These are phyloP conservation scores for Piper longum DNA, from an alignment of 164 flowering plant genomes.

Conservation along the genomic window DNA sequence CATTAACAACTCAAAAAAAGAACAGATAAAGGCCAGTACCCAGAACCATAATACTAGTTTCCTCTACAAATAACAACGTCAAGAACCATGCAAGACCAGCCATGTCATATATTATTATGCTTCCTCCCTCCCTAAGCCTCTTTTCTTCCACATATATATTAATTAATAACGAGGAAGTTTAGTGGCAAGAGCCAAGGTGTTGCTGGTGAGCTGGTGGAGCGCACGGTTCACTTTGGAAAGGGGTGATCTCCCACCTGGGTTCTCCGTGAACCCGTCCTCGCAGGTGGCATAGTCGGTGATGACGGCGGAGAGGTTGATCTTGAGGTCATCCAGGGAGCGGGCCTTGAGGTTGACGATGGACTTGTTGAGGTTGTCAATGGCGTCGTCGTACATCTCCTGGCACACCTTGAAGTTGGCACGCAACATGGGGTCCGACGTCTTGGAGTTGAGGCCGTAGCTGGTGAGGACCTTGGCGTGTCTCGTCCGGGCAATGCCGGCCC, in stretches of 20 bases:
- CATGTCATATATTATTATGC: not conserved
- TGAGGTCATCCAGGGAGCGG: constrained; percentile 6
- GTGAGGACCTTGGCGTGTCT: not conserved
- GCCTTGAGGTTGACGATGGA: not conserved
- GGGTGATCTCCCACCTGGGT: constrained; percentile 2
- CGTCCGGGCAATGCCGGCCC: not conserved
- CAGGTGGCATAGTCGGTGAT: constrained; percentile 4
- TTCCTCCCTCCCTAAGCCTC: too few relatives aligned
- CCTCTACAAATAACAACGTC: too few relatives aligned
- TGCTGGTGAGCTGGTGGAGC: constrained; percentile 3
- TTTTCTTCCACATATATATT: not conserved
- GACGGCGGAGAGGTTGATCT: constrained; percentile 17
- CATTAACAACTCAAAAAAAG: too few relatives aligned
- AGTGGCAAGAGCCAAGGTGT: constrained; percentile 3
- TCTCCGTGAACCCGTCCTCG: constrained; percentile 1
- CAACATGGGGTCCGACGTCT: not conserved
- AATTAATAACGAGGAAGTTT: not conserved
- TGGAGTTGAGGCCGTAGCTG: not conserved
- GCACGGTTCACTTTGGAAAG: not conserved
- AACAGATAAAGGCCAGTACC: too few relatives aligned
- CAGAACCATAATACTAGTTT: too few relatives aligned
- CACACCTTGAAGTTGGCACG: constrained; percentile 1
- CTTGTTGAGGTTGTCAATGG: constrained; percentile 1
- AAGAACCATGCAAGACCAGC: too few relatives aligned
- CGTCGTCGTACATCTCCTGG: constrained; percentile 4